These are phyloP conservation scores for Cairneyella variabilis DNA, from an alignment of 495 filamentous ascomycete genomes.

Conservation along the genomic window DNA sequence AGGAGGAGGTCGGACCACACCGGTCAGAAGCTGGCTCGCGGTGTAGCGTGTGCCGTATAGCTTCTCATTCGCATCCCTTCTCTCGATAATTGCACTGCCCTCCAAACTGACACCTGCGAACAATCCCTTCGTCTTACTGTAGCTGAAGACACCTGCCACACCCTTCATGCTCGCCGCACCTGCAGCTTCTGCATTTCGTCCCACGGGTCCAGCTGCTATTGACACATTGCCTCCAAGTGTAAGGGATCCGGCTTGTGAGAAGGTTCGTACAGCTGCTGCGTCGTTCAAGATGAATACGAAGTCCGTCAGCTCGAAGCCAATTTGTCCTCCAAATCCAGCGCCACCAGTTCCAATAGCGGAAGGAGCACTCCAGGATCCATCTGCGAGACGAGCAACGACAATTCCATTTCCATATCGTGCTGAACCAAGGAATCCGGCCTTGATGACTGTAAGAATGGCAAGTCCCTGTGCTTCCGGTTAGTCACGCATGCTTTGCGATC, in stretches of 20 bases:
- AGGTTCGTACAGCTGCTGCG: slow-evolving; percentile 83
- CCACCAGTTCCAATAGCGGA: slow-evolving; percentile 88
- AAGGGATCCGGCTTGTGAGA: slow-evolving; percentile 85
- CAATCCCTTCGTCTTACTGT: slow-evolving; percentile 94
- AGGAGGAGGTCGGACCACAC: slow-evolving; percentile 72
- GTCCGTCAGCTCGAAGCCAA: slow-evolving; percentile 95
- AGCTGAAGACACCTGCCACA: slow-evolving; percentile 90
- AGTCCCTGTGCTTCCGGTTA: slow-evolving; percentile 60
- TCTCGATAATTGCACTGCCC: slow-evolving; percentile 84
- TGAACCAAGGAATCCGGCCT: slow-evolving; percentile 92
- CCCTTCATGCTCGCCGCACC: slow-evolving; percentile 88
- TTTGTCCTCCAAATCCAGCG: slow-evolving; percentile 93
- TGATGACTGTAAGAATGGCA: slow-evolving; percentile 90
- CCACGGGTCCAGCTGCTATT: slow-evolving; percentile 89
- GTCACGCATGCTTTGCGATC: background rate
- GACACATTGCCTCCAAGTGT: slow-evolving; percentile 96
- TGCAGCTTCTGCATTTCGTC: slow-evolving; percentile 92
- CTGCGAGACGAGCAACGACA: slow-evolving; percentile 86
- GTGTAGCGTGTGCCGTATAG: slow-evolving; percentile 81
- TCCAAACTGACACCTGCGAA: slow-evolving; percentile 96
- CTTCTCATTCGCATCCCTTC: slow-evolving; percentile 94
- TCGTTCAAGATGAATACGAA: slow-evolving; percentile 99
- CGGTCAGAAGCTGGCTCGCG: slow-evolving; percentile 77
- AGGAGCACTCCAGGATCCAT: slow-evolving; percentile 92
- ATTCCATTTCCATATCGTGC: slow-evolving; percentile 90